These are phyloP conservation scores for Nemania abortiva DNA, from an alignment of 2,329 filamentous ascomycete species.

Conservation along the genomic window DNA sequence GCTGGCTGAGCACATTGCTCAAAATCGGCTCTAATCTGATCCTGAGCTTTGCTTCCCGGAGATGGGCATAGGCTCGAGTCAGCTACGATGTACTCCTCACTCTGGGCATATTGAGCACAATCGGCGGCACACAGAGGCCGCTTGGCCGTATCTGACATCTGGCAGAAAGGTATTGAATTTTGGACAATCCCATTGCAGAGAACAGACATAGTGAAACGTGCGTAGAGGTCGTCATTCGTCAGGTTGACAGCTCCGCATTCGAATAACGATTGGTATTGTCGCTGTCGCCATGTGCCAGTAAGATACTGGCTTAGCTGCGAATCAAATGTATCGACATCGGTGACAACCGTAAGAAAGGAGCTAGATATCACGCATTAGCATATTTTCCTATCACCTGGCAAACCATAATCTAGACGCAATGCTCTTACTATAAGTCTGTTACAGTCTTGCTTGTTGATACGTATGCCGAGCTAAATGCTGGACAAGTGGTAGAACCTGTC, in stretches of 20 bases:
- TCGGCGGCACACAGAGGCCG: slow-evolving; percentile 88
- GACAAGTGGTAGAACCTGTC: slow-evolving; percentile 52
- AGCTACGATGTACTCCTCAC: slow-evolving; percentile 85
- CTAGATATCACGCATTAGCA: slow-evolving; percentile 59
- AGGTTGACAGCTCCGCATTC: slow-evolving; percentile 84
- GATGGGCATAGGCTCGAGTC: slow-evolving; percentile 79
- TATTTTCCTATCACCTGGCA: neutral
- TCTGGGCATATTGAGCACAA: slow-evolving; percentile 88
- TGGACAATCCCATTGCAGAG: slow-evolving; percentile 96
- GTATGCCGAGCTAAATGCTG: slow-evolving; percentile 54
- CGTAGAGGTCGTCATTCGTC: slow-evolving; percentile 84
- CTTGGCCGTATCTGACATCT: slow-evolving; percentile 71
- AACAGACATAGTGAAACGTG: slow-evolving; percentile 90
- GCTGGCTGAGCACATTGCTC: slow-evolving; percentile 87
- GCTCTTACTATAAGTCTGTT: slow-evolving; percentile 46
- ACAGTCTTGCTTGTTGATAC: slow-evolving; percentile 53
- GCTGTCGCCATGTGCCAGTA: slow-evolving; percentile 77
- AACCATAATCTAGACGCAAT: slow-evolving; percentile 33
- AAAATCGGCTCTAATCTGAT: slow-evolving; percentile 91
- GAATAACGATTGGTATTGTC: slow-evolving; percentile 84
- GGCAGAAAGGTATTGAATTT: slow-evolving; percentile 80
- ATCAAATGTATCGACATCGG: slow-evolving; percentile 82
- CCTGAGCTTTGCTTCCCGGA: slow-evolving; percentile 72
- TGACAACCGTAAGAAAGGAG: slow-evolving; percentile 87
- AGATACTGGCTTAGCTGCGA: slow-evolving; percentile 78